Evolutionary conservation across 176 grass and related monocot genomes (phyloP).

Genomic region (Raddia distichophylla): DNA sequence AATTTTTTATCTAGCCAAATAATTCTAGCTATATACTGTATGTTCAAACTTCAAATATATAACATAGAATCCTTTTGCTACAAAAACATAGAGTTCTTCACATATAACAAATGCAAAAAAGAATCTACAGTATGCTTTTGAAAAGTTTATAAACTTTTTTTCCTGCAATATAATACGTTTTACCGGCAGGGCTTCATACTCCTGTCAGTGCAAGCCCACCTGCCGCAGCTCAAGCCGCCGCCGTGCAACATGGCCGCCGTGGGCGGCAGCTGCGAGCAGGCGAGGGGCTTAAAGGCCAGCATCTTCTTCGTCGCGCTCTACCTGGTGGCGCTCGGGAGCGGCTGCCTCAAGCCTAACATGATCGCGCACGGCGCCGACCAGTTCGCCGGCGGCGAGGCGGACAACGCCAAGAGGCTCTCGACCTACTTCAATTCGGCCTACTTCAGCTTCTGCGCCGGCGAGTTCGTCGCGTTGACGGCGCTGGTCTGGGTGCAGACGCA

Average conservation of each 20-base stretch:
- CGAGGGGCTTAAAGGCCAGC: constrained; percentile 63
- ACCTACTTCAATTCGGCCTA: constrained; percentile 98
- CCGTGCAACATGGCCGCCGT: constrained; percentile 74
- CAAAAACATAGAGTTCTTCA: background rate
- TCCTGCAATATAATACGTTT: background rate
- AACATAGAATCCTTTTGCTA: too few species aligned
- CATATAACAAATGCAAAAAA: background rate
- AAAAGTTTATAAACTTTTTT: background rate
- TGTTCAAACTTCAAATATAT: too few species aligned
- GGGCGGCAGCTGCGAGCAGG: constrained; percentile 64
- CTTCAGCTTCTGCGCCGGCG: constrained; percentile 96
- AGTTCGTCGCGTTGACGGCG: constrained; percentile 79
- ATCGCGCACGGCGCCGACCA: constrained; percentile 94
- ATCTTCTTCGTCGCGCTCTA: constrained; percentile 88
- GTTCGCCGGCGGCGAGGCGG: constrained; percentile 47
- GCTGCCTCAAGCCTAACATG: constrained; percentile 98
- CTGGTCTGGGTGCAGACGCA: constrained; percentile 96
- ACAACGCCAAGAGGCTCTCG: constrained; percentile 63
- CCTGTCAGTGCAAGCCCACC: constrained; percentile 85
- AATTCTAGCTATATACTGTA: background rate
- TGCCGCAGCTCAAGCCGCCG: constrained; percentile 90
- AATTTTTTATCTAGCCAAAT: too few species aligned
- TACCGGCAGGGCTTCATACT: constrained; percentile 80
- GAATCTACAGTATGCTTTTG: background rate
- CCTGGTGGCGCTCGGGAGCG: constrained; percentile 90